phyloP scores from a whole-genome alignment of 495 filamentous ascomycete genomes.

The Penicillium canescens region DNA sequence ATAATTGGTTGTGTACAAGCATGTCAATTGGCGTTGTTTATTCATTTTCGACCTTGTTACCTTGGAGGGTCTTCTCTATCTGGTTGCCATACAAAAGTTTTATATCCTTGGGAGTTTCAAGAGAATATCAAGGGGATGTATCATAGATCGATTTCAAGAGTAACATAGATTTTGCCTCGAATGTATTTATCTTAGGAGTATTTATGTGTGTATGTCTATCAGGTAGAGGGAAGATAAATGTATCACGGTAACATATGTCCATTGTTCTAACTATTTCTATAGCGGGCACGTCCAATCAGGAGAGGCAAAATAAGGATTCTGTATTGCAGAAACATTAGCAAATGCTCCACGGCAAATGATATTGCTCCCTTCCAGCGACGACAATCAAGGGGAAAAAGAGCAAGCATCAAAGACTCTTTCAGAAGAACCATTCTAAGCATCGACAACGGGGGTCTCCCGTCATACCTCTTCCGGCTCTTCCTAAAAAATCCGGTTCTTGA shows the following conservation, averaged over 20 bases:
- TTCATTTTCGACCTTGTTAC: slow-evolving; percentile 19
- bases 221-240: too few relatives aligned
- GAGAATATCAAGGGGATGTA: slow-evolving; percentile 33
- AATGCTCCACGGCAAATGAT: slow-evolving; percentile 5
- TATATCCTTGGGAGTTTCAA: slow-evolving; percentile 45
- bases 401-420: slow-evolving; percentile 30
- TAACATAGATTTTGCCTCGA: slow-evolving; percentile 1
- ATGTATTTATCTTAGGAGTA: background rate
- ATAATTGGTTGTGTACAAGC: slow-evolving; percentile 29
- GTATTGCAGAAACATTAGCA: slow-evolving; percentile 10
- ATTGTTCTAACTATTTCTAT: too few relatives aligned
- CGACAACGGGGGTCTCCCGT: slow-evolving; percentile 42
- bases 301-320: background rate
- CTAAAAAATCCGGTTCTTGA: slow-evolving; percentile 48
- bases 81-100: slow-evolving; percentile 41
- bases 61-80: slow-evolving; percentile 15
- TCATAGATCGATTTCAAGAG: slow-evolving; percentile 20
- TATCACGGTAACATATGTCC: too few relatives aligned
- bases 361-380: background rate
- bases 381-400: slow-evolving; percentile 13
- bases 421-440: slow-evolving; percentile 56
- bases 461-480: slow-evolving; percentile 58
- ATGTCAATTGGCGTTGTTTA: slow-evolving; percentile 41
- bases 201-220: background rate
- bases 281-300: background rate